Conservation (phyloP, 2,329 filamentous ascomycete genomes). For the Nothopassalora personata region DNA sequence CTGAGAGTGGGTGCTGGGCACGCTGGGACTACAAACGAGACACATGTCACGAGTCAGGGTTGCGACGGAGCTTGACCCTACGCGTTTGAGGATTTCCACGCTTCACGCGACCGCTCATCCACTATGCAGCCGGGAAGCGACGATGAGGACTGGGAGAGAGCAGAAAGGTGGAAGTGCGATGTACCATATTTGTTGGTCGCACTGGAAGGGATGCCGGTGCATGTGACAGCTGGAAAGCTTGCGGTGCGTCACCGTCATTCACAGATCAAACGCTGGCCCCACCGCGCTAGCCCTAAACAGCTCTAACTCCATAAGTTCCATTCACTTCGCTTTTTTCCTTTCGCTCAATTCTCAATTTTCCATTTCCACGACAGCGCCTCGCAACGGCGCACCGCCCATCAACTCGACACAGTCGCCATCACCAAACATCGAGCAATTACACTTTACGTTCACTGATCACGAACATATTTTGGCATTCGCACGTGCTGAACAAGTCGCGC, state of each 20-base stretch:
- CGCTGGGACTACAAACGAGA: not conserved
- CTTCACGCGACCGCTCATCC: not conserved
- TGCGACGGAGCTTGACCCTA: not conserved
- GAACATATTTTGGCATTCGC: not conserved
- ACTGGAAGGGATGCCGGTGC: not conserved
- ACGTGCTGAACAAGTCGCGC: not conserved
- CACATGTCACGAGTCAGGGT: not conserved
- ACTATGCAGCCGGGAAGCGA: not conserved
- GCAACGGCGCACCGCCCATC: not conserved
- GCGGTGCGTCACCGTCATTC: not conserved
- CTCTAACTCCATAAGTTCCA: not conserved
- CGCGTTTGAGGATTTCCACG: not conserved
- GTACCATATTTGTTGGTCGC: not conserved
- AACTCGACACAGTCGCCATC: not conserved
- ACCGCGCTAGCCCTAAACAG: not conserved
- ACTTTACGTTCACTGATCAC: not conserved
- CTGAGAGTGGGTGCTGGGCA: not conserved
- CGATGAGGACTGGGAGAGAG: not conserved
- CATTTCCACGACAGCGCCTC: not conserved
- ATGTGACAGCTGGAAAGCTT: not conserved
- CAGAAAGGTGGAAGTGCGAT: not conserved
- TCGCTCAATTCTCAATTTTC: not conserved
- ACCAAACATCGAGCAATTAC: not conserved
- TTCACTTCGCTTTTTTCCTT: not conserved
- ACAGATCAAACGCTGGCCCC: not conserved